Conservation (phyloP, 805 yeast species). For the Jamesozyma piceae region DNA sequence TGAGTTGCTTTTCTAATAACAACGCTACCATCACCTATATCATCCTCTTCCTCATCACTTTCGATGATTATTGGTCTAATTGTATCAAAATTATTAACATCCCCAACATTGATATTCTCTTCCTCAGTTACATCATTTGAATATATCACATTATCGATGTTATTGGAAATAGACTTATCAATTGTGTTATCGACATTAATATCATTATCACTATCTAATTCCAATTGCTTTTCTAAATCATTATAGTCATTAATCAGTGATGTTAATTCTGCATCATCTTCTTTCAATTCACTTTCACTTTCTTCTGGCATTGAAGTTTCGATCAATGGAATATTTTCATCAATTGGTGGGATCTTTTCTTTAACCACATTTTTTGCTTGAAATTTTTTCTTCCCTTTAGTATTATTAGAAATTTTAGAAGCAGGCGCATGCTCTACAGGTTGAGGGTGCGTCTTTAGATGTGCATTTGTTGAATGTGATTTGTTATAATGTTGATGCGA, state of each 20-base stretch:
- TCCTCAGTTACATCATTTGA: not conserved
- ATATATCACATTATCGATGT: not conserved
- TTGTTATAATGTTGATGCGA: not conserved
- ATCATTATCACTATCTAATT: not conserved
- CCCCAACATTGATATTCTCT: not conserved
- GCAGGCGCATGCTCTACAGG: not conserved
- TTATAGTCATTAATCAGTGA: not conserved
- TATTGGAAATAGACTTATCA: too few relatives aligned
- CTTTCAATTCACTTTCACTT: slow-evolving; percentile 16
- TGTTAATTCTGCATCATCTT: not conserved
- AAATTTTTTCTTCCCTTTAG: too few relatives aligned
- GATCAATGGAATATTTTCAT: slow-evolving; percentile 8
- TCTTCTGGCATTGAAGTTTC: slow-evolving; percentile 21
- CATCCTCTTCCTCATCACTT: not conserved
- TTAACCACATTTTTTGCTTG: not conserved
- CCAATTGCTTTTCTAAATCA: not conserved
- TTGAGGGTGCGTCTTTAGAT: not conserved
- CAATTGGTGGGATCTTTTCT: not conserved
- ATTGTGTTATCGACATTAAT: not conserved
- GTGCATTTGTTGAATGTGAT: not conserved
- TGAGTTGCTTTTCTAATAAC: too few relatives aligned
- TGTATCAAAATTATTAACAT: not conserved
- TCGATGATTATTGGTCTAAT: slow-evolving; percentile 1
- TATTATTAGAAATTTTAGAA: too few relatives aligned
- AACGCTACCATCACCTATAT: too few relatives aligned